Evolutionary conservation across 805 yeast species (phyloP).

Genomic region (Candida yuanshanica): DNA sequence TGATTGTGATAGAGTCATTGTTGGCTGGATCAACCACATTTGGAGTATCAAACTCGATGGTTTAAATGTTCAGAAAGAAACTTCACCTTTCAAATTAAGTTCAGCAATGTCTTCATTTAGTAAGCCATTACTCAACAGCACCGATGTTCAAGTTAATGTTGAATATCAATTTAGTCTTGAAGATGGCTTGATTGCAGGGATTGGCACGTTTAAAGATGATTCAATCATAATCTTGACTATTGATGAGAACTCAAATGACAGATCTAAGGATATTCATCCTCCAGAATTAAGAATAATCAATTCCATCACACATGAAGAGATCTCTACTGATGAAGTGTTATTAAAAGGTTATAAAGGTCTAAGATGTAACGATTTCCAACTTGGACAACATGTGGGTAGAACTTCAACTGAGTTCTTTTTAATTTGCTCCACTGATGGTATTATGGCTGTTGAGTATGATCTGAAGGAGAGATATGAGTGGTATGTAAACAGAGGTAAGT

Average conservation of each 20-base stretch:
- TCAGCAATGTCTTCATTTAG: conserved; percentile 40
- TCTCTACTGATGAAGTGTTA: conserved; percentile 73
- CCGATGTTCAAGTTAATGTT: conserved; percentile 39
- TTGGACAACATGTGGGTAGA: conserved; percentile 46
- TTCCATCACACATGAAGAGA: conserved; percentile 60
- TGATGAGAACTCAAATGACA: conserved; percentile 29
- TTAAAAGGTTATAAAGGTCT: conserved; percentile 50
- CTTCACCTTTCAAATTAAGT: conserved; percentile 12
- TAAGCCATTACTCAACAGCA: conserved; percentile 37
- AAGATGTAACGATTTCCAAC: conserved; percentile 76
- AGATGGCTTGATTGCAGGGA: conserved; percentile 59
- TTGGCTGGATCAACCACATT: conserved; percentile 80
- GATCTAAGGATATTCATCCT: conserved; percentile 29
- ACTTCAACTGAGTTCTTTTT: conserved; percentile 49
- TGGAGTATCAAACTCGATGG: conserved; percentile 58
- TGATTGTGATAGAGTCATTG: conserved; percentile 57
- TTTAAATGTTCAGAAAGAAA: conserved; percentile 4
- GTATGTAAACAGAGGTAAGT: conserved; percentile 52
- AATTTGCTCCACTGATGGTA: conserved; percentile 77
- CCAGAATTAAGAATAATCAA: conserved; percentile 77
- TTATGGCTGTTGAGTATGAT: conserved; percentile 67
- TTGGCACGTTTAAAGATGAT: conserved; percentile 70
- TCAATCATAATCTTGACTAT: conserved; percentile 56
- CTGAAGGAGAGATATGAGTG: conserved; percentile 67
- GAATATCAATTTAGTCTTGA: conserved; percentile 35